phyloP scores from a whole-genome alignment of 441 rosid species.

The Adansonia gregorii region DNA sequence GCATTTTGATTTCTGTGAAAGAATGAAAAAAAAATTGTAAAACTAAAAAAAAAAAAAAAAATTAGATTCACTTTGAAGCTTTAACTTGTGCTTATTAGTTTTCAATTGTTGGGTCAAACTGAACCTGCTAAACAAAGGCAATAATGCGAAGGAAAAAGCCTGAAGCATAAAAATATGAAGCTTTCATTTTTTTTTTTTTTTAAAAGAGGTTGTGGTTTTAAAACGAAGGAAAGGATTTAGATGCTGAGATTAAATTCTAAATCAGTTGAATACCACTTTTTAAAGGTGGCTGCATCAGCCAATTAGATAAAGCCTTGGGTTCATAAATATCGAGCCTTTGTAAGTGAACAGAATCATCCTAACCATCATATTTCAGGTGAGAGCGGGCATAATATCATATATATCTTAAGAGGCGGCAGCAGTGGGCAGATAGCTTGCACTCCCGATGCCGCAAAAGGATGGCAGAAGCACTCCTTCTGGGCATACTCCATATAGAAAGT shows the following conservation, averaged over 20 bases:
- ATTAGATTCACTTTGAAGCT: background rate
- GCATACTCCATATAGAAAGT: conserved; percentile 73
- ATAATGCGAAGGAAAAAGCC: background rate
- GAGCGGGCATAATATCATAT: too few species aligned
- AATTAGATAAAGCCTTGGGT: too few species aligned
- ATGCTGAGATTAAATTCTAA: too few species aligned
- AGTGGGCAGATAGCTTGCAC: conserved; percentile 19
- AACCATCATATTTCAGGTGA: background rate
- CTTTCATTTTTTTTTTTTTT: too few species aligned
- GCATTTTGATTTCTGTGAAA: background rate
- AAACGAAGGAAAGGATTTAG: too few species aligned
- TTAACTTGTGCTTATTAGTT: background rate
- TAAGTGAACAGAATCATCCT: background rate
- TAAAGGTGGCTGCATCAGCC: too few species aligned
- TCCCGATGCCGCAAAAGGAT: conserved; percentile 42
- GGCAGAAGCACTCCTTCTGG: conserved; percentile 75
- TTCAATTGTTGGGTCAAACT: conserved; percentile 8
- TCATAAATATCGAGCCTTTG: background rate
- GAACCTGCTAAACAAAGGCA: background rate
- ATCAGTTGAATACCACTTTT: too few species aligned
- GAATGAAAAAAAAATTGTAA: background rate
- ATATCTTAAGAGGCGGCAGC: conserved; percentile 42
- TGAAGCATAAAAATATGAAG: background rate
- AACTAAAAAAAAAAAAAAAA: background rate
- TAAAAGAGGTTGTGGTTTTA: too few species aligned